Evolutionary conservation across 2,329 filamentous ascomycete species (phyloP).

Genomic region (Aureobasidium pullulans): DNA sequence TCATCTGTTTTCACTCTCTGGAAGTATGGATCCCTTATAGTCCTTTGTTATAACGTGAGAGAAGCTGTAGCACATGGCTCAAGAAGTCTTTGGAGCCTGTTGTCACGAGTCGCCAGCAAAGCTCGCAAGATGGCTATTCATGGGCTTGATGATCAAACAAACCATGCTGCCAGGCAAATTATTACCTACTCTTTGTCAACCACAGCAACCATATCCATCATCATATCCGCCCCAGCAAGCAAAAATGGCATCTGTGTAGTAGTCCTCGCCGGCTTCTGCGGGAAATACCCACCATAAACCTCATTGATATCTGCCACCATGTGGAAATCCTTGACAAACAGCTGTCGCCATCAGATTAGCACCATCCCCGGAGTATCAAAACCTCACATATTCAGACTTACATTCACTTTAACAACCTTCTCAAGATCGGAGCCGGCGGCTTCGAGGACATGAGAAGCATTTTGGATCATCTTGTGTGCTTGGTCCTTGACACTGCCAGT

Average conservation of each 20-base stretch:
- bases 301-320: neutral
- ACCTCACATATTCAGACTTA: neutral
- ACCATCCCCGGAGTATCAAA: too few species aligned
- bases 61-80: too few species aligned
- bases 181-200: neutral
- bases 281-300: neutral
- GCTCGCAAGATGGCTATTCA: too few species aligned
- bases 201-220: conserved; percentile 6
- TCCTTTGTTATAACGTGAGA: too few species aligned
- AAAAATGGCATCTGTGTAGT: neutral
- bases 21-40: too few species aligned
- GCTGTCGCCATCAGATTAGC: neutral
- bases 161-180: too few species aligned
- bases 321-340: conserved; percentile 1
- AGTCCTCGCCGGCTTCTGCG: conserved; percentile 6
- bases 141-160: too few species aligned
- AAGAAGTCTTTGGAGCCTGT: too few species aligned
- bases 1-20: too few species aligned
- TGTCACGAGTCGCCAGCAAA: too few species aligned
- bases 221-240: neutral
- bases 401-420: conserved; percentile 8
- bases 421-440: neutral
- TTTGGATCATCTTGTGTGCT: conserved; percentile 7
- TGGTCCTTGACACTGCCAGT: neutral
- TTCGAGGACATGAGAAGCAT: neutral